Evolutionary conservation across 1,139 yeast genomes (phyloP).

Genomic region (Suhomyces wounanorum): DNA sequence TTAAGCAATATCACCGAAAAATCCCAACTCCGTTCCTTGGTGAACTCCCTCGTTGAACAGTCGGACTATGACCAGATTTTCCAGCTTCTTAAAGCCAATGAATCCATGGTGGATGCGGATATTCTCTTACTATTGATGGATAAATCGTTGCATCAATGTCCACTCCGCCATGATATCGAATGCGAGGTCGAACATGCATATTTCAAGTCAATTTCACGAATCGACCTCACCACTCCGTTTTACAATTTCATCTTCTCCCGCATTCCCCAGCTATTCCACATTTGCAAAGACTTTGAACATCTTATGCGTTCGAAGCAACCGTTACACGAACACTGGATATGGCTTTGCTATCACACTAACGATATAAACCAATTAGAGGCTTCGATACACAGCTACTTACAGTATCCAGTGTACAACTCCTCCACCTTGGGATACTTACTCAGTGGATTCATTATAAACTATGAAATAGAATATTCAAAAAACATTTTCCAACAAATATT

Average conservation of each 20-base stretch:
- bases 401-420: conserved; percentile 22
- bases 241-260: conserved; percentile 19
- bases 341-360: conserved; percentile 39
- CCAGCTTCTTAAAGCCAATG: conserved; percentile 2
- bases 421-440: conserved; percentile 33
- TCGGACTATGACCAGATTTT: conserved; percentile 7
- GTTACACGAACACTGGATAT: conserved; percentile 30
- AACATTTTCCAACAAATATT: conserved; percentile 25
- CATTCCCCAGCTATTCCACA: conserved; percentile 23
- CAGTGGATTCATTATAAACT: conserved; percentile 33
- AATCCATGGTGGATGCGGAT: conserved; percentile 11
- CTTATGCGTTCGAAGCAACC: conserved; percentile 10
- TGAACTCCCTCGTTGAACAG: not conserved
- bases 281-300: conserved; percentile 22
- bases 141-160: conserved; percentile 10
- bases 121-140: conserved; percentile 17
- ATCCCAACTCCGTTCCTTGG: not conserved
- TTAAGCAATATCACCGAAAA: not conserved
- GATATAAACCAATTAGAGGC: conserved; percentile 26
- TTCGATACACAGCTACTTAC: conserved; percentile 23
- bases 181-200: conserved; percentile 23
- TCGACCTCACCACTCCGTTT: conserved; percentile 17
- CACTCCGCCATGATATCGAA: conserved; percentile 1
- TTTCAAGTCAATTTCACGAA: conserved; percentile 14
- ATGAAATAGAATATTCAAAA: conserved; percentile 36